Base-by-base conservation (phyloP, 1,139 yeast genomes). In the Suhomyces maxii region DNA sequence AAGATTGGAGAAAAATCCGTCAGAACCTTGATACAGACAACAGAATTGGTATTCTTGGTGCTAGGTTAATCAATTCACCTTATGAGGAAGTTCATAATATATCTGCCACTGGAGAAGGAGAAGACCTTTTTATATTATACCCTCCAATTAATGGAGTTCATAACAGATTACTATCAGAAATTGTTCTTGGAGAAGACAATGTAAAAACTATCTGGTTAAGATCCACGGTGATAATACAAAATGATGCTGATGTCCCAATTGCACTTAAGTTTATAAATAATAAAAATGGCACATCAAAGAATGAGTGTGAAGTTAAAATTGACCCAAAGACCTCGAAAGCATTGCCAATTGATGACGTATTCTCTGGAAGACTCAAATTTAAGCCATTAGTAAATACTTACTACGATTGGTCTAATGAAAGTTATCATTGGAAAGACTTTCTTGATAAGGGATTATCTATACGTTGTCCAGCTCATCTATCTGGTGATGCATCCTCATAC, bases 1-100 rank as follows among this genome's bases (percentile, higher is more conserved):
- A 91, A 59, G 97, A 93, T 59, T 93, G 98, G 97, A 77, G 88
- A 52, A 78, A 77, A 32, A 81, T 90, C 18, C 83, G 99, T 63
- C 96, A 93, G 59, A 83, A 84, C 49, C 70, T 90, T 47, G 84
- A 82, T 52, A 81, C 88, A 2, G 86, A 86, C 52, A 80, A 78
- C 41, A 80, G 77, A 26, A 74, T 73, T 23, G 85, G 83, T 37
- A 71, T 77, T 2, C 67, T 91, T 37, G 91, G 86, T 0, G 76
- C 90, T 14, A 76, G 76, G 37, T 64, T 89, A 13, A 41, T 79
- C 4, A 81, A 75, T 40, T 77, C 89, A 0, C 71, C 75, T 0
- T 86, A 82, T 55, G 79, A 77, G 3, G 75, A 77, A 9, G 64
- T 88, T 3, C 66, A 73, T 6, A 70, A 76, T 1, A 71, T 95